phyloP scores from a whole-genome alignment of 2,329 filamentous ascomycete species.

The Camptophora hylomeconis region DNA sequence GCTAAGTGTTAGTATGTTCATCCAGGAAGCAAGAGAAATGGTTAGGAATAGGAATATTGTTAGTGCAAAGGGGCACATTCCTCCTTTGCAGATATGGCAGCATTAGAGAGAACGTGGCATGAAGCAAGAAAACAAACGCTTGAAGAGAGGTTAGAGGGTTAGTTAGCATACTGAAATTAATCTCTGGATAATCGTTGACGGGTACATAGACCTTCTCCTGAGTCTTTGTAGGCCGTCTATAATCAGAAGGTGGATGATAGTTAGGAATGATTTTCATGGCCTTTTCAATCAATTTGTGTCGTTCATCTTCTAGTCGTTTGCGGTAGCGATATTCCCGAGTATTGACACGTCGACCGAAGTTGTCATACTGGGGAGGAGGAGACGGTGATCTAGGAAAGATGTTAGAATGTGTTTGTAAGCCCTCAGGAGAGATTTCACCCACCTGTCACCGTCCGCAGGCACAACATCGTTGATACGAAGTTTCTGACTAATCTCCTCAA shows the following conservation, averaged over 20 bases:
- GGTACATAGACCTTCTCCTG: constrained; percentile 99
- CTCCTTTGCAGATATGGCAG: constrained; percentile 20
- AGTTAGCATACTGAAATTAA: constrained; percentile 99
- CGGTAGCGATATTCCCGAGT: constrained; percentile 97
- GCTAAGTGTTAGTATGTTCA: constrained; percentile 77
- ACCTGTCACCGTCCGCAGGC: constrained; percentile 91
- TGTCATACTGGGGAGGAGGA: constrained; percentile 93
- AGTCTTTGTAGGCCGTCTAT: constrained; percentile 97
- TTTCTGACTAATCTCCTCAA: constrained; percentile 99
- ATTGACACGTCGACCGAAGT: constrained; percentile 98
- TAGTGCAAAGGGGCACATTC: constrained; percentile 20
- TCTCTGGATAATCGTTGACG: constrained; percentile 99
- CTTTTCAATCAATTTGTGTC: constrained; percentile 96
- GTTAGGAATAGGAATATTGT: constrained; percentile 22
- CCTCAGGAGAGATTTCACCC: constrained; percentile 25
- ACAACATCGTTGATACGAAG: constrained; percentile 98
- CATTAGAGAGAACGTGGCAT: constrained; percentile 27
- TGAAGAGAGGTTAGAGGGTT: constrained; percentile 83
- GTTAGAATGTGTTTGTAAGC: constrained; percentile 9
- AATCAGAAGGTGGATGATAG: constrained; percentile 97
- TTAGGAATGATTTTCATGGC: constrained; percentile 99
- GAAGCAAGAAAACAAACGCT: constrained; percentile 31
- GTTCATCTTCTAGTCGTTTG: constrained; percentile 94
- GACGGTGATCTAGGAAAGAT: constrained; percentile 64
- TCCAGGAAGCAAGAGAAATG: constrained; percentile 20